Base-by-base conservation (phyloP, 345 rosid genomes). In the Eucalyptus lansdowneana region DNA sequence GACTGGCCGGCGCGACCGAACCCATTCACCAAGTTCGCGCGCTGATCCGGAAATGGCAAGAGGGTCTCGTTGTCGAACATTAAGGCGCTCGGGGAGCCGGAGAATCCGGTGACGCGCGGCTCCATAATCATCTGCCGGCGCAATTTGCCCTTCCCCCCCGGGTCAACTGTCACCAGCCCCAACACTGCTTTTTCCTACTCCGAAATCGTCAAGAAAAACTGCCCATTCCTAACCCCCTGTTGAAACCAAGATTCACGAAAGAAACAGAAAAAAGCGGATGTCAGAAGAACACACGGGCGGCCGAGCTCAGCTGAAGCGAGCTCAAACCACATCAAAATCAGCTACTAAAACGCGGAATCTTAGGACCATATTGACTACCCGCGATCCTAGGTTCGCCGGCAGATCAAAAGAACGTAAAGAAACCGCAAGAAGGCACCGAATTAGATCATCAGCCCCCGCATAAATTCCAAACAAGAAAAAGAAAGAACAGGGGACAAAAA, bases 21-120 rank as follows among this genome's bases (percentile, higher is more conserved):
- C 27, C 88, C 91, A 86, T 65, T 31, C 7, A 2, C 44, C 40
- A 85, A 85, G 24, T 65, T 72, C 88, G 88, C 49, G 83, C 90
- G 56, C 60, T 91, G 89, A 89, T 93, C 89, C 14, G 94, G 69
- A 87, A 58, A 47, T 45, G 94, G 90, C 44, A 94, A 86, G 90
- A 90, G 87, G 69, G 89, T 89, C 86, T 90, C 93, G 87, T 88
- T 90, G 86, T 88, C 90, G 90, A 91, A 90, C 54, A 90, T 90
- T 69, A 95, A 91, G 53, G 85, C 92, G 76, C 88, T 86, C 14
- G 72, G 27, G 25, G 90, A 90, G 88, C 90, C 88, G 81, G 88
- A 80, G 51, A 86, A 56, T 45, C 90, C 86, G 8, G 34, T 56
- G 13, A 50, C 42, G 6, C 90, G 85, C 56, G 76, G 51, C 19